Conservation (phyloP, 1,284 basidiomycete genomes). For the Puccinia brachypodii region DNA sequence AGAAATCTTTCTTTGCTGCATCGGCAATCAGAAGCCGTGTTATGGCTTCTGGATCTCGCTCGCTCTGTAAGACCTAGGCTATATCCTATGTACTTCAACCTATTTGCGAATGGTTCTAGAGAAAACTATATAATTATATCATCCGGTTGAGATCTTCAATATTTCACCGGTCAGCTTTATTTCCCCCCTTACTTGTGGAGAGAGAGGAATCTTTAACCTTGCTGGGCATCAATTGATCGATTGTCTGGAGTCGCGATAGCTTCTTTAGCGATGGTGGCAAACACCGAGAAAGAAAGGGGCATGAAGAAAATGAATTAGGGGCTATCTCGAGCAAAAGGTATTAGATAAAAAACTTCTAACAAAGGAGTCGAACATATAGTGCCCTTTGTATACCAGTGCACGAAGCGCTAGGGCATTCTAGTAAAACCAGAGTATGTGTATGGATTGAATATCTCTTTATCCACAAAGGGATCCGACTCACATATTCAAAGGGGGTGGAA, state of each 20-base stretch:
- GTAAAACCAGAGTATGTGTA: neutral
- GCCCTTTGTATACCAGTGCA: neutral
- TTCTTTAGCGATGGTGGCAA: neutral
- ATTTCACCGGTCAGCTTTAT: neutral
- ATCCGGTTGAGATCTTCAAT: slow-evolving; percentile 3
- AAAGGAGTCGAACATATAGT: neutral
- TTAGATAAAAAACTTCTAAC: neutral
- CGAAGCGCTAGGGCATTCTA: neutral
- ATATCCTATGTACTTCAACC: too few species aligned
- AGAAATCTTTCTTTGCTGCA: too few species aligned
- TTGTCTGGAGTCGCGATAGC: neutral
- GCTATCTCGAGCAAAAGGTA: neutral
- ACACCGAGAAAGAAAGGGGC: neutral
- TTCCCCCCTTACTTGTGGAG: neutral
- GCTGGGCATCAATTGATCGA: neutral
- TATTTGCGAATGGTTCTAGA: too few species aligned
- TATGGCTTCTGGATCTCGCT: too few species aligned
- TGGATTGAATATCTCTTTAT: neutral
- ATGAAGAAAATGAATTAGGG: neutral
- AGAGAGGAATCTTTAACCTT: neutral
- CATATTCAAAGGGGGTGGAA: neutral
- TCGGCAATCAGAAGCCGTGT: too few species aligned
- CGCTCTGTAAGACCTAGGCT: too few species aligned
- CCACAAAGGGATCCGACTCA: neutral
- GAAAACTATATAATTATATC: too few species aligned